Evolutionary conservation across 306 rosid genomes (phyloP).

Genomic region (Trifolium dubium): DNA sequence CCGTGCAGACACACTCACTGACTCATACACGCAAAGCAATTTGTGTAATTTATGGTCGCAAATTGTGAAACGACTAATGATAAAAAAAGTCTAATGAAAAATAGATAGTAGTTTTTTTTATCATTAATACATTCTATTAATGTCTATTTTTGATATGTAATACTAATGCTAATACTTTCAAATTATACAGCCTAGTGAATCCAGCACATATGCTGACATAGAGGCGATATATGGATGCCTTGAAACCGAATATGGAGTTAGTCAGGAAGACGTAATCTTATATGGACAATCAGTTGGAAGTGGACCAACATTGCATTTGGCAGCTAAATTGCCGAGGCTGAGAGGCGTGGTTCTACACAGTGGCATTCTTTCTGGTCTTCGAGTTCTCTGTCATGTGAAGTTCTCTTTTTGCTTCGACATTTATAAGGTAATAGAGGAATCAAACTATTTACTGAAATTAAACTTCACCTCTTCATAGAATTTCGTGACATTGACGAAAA

Average conservation of each 20-base stretch:
- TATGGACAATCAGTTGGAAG: slow-evolving; percentile 99
- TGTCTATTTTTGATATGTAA: slow-evolving; percentile 6
- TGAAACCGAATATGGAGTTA: slow-evolving; percentile 83
- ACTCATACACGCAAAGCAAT: not conserved
- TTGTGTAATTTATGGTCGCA: not conserved
- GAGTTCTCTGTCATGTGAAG: slow-evolving; percentile 91
- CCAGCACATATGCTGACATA: slow-evolving; percentile 90
- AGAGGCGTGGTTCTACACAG: slow-evolving; percentile 95
- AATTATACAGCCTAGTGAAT: slow-evolving; percentile 89
- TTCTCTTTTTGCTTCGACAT: slow-evolving; percentile 90
- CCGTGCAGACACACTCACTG: not conserved
- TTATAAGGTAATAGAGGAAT: slow-evolving; percentile 68
- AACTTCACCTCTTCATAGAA: not conserved
- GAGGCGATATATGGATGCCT: slow-evolving; percentile 97
- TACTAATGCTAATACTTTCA: slow-evolving; percentile 1
- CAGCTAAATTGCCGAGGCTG: slow-evolving; percentile 88
- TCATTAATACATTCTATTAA: not conserved
- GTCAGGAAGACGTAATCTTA: slow-evolving; percentile 94
- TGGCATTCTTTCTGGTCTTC: slow-evolving; percentile 94
- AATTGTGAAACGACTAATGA: not conserved
- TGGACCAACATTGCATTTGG: slow-evolving; percentile 96
- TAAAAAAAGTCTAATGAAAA: not conserved
- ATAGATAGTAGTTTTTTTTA: slow-evolving; percentile 5
- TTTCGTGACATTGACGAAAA: not conserved
- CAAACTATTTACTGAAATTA: not conserved